Evolutionary conservation across 202 grass and related monocot genomes (phyloP), one percentile per base, ranked within the genome.

Genomic region (Schoenoplectus triqueter): DNA sequence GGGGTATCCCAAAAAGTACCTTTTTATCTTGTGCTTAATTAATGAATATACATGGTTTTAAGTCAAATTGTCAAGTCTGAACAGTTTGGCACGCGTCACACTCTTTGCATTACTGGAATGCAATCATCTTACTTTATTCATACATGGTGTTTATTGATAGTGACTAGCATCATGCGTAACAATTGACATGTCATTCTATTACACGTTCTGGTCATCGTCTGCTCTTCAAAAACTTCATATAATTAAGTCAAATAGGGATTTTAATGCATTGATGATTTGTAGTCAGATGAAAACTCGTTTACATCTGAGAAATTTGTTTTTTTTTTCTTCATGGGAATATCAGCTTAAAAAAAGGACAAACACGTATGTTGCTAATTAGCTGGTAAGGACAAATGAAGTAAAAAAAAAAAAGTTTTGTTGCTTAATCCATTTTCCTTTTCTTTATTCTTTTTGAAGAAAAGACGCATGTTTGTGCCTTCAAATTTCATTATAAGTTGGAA

Each of bases 111-210:
- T 60, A 78, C 14, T 78, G 54, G 73, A 78, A 56, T 78, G 73
- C 73, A 59, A n/a, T 78, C 41, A n/a, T 59, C 7, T 0, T 8
- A 78, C 54, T 42, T 78, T 78, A 7, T 62, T 62, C 17, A 62
- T 19, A 17, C 42, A 46, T 6, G 44, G 51, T 61, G 54, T 78
- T 60, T 3, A 17, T 4, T 17, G 74, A 78, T 44, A 17, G 74
- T 17, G 74, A 78, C 54, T 7, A 6, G 22, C 74, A 78, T 78
- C 22, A 59, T 60, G 13, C 21, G 8, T 60, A 20, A 22, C 74
- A 78, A 78, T 78, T 78, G 74, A 76, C 72, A 55, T 76, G 42
- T 76, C 70, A 51, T 51, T 21, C 19, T 51, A 46, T 72, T 72
- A 72, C 70, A 20, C 4, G 17, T 21, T 51, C 8, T 73, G 70